Evolutionary conservation across 148 eudicot species (phyloP).

Genomic region (Limonium bicolor): DNA sequence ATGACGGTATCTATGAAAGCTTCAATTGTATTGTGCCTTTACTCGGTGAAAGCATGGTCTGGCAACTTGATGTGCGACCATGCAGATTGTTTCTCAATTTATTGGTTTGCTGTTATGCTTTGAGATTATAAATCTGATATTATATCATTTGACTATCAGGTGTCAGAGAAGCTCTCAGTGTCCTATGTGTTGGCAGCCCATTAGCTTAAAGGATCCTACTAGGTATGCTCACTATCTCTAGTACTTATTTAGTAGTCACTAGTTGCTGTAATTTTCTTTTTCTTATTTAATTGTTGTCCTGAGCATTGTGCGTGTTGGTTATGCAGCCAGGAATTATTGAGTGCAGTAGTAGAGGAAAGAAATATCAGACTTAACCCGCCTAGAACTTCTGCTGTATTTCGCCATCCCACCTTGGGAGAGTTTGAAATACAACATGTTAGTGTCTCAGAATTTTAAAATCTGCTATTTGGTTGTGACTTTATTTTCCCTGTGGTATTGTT

Average conservation of each 20-base stretch:
- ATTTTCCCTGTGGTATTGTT: too few relatives aligned
- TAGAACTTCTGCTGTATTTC: constrained; percentile 72
- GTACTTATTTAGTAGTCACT: background rate
- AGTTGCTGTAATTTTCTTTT: background rate
- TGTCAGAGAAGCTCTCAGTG: constrained; percentile 98
- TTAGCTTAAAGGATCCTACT: constrained; percentile 80
- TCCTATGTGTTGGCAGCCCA: constrained; percentile 97
- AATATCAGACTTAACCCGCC: constrained; percentile 43
- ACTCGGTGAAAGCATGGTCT: too few relatives aligned
- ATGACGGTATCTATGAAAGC: too few relatives aligned
- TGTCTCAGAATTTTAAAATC: too few relatives aligned
- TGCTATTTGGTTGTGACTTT: background rate
- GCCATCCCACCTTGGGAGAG: constrained; percentile 76
- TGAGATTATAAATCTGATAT: background rate
- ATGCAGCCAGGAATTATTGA: constrained; percentile 83
- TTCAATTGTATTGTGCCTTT: too few relatives aligned
- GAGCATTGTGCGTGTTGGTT: too few relatives aligned
- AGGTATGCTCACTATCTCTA: constrained; percentile 20
- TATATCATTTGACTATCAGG: constrained; percentile 26
- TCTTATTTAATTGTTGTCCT: background rate
- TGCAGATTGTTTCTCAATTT: too few relatives aligned
- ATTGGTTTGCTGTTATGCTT: too few relatives aligned
- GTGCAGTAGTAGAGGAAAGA: constrained; percentile 78
- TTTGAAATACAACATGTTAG: constrained; percentile 86
- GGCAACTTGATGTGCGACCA: too few relatives aligned